These are phyloP conservation scores for Urochloa ruziziensis DNA, from an alignment of 176 grass and related monocot genomes.

Conservation along the genomic window DNA sequence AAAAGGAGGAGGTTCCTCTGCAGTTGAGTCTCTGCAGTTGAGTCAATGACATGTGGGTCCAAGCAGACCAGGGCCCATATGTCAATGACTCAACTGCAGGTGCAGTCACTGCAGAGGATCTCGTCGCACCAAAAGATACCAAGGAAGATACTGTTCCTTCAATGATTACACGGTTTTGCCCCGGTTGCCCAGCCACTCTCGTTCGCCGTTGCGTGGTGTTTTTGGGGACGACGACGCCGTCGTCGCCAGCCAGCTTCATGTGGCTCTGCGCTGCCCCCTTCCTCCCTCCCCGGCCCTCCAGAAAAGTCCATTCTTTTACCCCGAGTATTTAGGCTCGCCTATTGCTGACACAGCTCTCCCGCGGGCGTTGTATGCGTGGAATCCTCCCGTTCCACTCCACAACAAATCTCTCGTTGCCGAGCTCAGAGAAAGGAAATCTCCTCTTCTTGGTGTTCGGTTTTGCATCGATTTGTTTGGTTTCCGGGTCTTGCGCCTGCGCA, in stretches of 20 bases:
- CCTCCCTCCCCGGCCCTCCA: slow-evolving; percentile 8
- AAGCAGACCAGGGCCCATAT: no score
- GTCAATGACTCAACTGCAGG: slow-evolving; percentile 34
- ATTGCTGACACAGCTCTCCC: slow-evolving; percentile 22
- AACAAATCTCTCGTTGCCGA: background rate
- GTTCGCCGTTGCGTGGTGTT: slow-evolving; percentile 43
- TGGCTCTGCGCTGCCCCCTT: slow-evolving; percentile 38
- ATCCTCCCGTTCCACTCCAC: background rate
- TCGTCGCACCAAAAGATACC: slow-evolving; percentile 23
- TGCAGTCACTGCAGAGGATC: no score
- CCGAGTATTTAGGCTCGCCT: slow-evolving; percentile 15
- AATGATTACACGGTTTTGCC: slow-evolving; percentile 43
- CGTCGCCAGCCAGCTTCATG: slow-evolving; percentile 45
- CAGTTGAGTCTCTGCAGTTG: no score
- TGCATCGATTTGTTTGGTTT: background rate
- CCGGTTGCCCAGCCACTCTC: background rate
- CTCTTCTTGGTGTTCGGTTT: background rate
- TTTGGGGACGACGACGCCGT: slow-evolving; percentile 45
- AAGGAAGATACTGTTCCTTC: slow-evolving; percentile 32
- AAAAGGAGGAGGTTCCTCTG: slow-evolving; percentile 32
- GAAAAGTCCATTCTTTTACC: slow-evolving; percentile 25
- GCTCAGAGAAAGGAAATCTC: background rate
- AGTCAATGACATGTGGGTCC: no score
- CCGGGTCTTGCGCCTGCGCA: background rate
- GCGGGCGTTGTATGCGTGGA: background rate